phyloP scores from a whole-genome alignment of 2,329 filamentous ascomycete species.

The Leptodontidium sp. region DNA sequence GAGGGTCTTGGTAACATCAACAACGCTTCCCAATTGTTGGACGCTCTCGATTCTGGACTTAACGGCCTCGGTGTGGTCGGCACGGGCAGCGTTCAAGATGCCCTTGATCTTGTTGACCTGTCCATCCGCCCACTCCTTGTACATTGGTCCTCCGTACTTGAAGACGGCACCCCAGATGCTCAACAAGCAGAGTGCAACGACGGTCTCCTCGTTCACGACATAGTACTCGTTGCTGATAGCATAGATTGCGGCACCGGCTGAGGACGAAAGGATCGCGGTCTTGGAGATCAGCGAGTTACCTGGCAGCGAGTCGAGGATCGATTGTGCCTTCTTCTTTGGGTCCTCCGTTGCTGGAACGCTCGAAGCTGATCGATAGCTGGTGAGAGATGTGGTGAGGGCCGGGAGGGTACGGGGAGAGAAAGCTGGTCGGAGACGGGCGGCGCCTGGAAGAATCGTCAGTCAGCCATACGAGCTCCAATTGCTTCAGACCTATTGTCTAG shows the following conservation, averaged over 20 bases:
- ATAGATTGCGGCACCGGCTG: slow-evolving; percentile 88
- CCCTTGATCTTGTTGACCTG: slow-evolving; percentile 93
- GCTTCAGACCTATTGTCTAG: slow-evolving; percentile 22
- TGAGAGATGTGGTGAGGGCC: slow-evolving; percentile 74
- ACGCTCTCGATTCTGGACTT: slow-evolving; percentile 94
- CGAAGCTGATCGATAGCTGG: slow-evolving; percentile 73
- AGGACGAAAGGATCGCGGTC: slow-evolving; percentile 94
- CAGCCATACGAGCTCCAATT: slow-evolving; percentile 39
- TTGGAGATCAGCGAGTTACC: slow-evolving; percentile 94
- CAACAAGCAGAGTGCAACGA: slow-evolving; percentile 91
- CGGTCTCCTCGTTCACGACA: slow-evolving; percentile 98
- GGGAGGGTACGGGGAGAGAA: slow-evolving; percentile 79
- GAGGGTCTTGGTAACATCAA: slow-evolving; percentile 95
- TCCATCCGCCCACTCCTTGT: slow-evolving; percentile 88
- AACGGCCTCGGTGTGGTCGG: slow-evolving; percentile 95
- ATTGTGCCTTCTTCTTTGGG: slow-evolving; percentile 96
- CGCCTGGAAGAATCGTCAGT: slow-evolving; percentile 63
- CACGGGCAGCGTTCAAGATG: slow-evolving; percentile 92
- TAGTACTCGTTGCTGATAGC: slow-evolving; percentile 99
- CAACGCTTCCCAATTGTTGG: slow-evolving; percentile 90
- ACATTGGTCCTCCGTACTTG: slow-evolving; percentile 92
- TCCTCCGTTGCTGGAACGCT: slow-evolving; percentile 79
- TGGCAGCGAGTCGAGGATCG: slow-evolving; percentile 90
- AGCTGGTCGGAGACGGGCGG: slow-evolving; percentile 86
- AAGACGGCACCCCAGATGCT: slow-evolving; percentile 92